Evolutionary conservation across 176 grass and related monocot genomes (phyloP), one percentile per base, ranked within the genome.

Genomic region (Saccharum officinarum): DNA sequence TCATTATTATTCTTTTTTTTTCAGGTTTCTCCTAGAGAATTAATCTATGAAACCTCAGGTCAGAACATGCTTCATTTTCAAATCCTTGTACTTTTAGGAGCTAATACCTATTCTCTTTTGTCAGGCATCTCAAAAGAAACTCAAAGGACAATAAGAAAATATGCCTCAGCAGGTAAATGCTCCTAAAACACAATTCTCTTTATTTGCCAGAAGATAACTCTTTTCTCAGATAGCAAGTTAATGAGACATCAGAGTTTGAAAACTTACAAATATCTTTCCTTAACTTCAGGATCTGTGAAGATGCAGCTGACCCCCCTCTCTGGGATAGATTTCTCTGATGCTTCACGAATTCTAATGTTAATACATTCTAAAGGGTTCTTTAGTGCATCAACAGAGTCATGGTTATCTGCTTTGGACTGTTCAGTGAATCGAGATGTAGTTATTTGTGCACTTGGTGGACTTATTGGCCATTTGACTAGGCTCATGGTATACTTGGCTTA

Each of bases 11-110:
- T 44, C 16, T 15, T 59, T 44, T 86, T 92, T 93, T 86, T 86
- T 76, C 91, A 98, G 96, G 84, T 95, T 83, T 95, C 91, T 26
- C 93, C 93, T 23, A 93, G 91, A 67, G 96, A 98, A 91, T 75
- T 98, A 80, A 90, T 98, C 44, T 92, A 93, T 84, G 96, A 94
- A 95, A 90, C 73, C 22, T 93, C 96, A 90, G 96, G 96, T 98
- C 40, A 88, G 79, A 84, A 88, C 40, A 76, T 69, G 37, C 15
- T 80, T 60, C 36, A 76, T 74, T 71, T 72, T 82, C 62, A 52
- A 81, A 67, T 36, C 10, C 81, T 41, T 30, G 8, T 59, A 71
- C 67, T 60, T 65, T 12, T 69, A 69, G 5, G 41, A 61, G 62
- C 52, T 86, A 80, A 86, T 62, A 77, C 10, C 4, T 71, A 10